Evolutionary conservation across 495 filamentous ascomycete genomes (phyloP).

Genomic region (Tuber melanosporum): DNA sequence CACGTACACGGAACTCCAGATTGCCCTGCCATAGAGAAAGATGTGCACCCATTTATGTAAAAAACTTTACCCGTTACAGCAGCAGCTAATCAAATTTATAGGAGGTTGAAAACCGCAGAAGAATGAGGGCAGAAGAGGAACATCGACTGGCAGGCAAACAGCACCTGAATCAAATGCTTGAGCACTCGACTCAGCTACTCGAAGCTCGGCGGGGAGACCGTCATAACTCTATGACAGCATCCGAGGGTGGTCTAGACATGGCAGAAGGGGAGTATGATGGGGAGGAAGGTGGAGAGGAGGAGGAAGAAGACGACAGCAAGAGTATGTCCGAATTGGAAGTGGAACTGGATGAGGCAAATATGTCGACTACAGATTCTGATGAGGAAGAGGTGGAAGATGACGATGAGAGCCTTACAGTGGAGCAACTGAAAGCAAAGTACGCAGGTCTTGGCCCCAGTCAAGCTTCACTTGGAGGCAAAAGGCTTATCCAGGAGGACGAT

Average conservation of each 20-base stretch:
- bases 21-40: not conserved
- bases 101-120: slow-evolving; percentile 38
- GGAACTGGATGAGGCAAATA: slow-evolving; percentile 47
- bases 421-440: slow-evolving; percentile 74
- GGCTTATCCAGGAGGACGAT: slow-evolving; percentile 26
- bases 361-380: slow-evolving; percentile 48
- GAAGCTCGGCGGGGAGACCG: slow-evolving; percentile 37
- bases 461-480: slow-evolving; percentile 16
- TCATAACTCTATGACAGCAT: slow-evolving; percentile 21
- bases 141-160: slow-evolving; percentile 38
- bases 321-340: slow-evolving; percentile 43
- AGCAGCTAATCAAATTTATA: slow-evolving; percentile 2
- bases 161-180: slow-evolving; percentile 41
- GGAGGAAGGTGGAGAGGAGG: slow-evolving; percentile 50
- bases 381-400: slow-evolving; percentile 48
- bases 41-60: not conserved
- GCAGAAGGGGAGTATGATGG: slow-evolving; percentile 47
- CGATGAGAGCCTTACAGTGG: slow-evolving; percentile 69
- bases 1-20: not conserved
- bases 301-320: slow-evolving; percentile 48
- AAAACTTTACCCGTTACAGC: not conserved
- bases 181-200: slow-evolving; percentile 41
- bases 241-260: slow-evolving; percentile 19
- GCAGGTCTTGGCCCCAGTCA: slow-evolving; percentile 49
- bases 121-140: slow-evolving; percentile 39